A percentile compares a stretch with the other conserved stretches of the same genome.
These are phyloP conservation scores for Aspergillus saccharolyticus DNA, from an alignment of 495 filamentous ascomycete genomes.

Conservation along the genomic window DNA sequence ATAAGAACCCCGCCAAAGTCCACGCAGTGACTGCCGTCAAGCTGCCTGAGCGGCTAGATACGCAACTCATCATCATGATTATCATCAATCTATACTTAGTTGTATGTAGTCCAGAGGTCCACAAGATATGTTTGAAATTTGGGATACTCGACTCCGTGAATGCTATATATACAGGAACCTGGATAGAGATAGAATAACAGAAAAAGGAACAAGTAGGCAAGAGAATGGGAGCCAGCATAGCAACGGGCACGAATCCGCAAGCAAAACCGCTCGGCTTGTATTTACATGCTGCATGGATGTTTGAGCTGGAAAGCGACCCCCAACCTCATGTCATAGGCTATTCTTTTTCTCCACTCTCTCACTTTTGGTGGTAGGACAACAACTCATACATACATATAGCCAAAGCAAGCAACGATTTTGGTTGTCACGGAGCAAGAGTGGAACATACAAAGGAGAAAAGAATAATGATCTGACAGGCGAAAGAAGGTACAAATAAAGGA, in stretches of 20 bases:
- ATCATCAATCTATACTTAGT: too few relatives aligned
- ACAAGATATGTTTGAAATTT: neutral
- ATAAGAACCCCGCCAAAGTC: too few relatives aligned
- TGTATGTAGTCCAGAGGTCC: neutral
- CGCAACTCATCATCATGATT: too few relatives aligned
- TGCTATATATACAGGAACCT: constrained; percentile 2
- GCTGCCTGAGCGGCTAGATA: too few relatives aligned
- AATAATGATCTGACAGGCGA: neutral
- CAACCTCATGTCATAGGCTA: too few relatives aligned
- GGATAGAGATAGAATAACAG: neutral
- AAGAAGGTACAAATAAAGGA: neutral
- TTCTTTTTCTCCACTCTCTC: neutral
- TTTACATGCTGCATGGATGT: neutral
- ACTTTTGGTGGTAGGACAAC: neutral
- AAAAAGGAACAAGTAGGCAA: neutral
- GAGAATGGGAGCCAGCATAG: neutral
- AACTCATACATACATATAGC: neutral
- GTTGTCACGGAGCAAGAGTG: neutral
- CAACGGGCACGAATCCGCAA: neutral
- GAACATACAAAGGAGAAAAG: constrained; percentile 8
- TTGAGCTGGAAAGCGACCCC: too few relatives aligned
- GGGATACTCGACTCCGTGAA: neutral
- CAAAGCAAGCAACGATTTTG: neutral
- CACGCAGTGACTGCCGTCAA: too few relatives aligned
- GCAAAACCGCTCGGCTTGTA: neutral